These are phyloP conservation scores for Fusarium nygamai DNA, from an alignment of 2,329 filamentous ascomycete genomes.

Conservation along the genomic window DNA sequence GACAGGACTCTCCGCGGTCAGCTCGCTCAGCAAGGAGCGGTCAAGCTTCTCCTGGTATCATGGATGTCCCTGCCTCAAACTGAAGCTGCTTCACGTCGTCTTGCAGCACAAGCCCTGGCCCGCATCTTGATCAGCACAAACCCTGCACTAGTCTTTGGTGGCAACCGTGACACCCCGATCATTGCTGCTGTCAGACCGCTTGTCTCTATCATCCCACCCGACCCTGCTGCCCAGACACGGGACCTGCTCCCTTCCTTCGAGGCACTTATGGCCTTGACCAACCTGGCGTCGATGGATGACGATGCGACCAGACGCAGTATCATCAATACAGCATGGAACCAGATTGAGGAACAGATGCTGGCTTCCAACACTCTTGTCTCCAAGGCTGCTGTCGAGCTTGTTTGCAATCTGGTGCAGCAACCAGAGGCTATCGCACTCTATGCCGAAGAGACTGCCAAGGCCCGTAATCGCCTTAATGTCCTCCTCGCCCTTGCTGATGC, in stretches of 20 bases:
- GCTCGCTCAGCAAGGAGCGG: conserved; percentile 92
- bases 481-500: conserved; percentile 88
- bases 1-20: conserved; percentile 78
- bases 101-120: conserved; percentile 82
- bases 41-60: conserved; percentile 82
- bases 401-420: conserved; percentile 87
- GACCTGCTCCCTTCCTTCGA: conserved; percentile 93
- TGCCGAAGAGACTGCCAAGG: conserved; percentile 72
- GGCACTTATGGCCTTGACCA: conserved; percentile 89
- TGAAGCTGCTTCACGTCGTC: conserved; percentile 59
- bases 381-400: conserved; percentile 85
- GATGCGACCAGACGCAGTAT: conserved; percentile 73
- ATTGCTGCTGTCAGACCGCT: conserved; percentile 86
- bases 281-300: conserved; percentile 84
- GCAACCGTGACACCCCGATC: conserved; percentile 76
- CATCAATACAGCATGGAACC: conserved; percentile 76
- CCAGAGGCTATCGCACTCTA: conserved; percentile 75
- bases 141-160: conserved; percentile 83
- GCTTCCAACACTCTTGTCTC: conserved; percentile 79
- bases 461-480: conserved; percentile 80
- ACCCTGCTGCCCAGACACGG: conserved; percentile 69
- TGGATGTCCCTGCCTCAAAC: conserved; percentile 69
- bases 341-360: conserved; percentile 85
- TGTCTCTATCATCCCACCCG: conserved; percentile 74
- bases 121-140: conserved; percentile 89